A percentile compares a stretch with the other conserved stretches of the same genome.
These are phyloP conservation scores for Vaccinium darrowii DNA, from an alignment of 148 eudicot species.

Conservation along the genomic window DNA sequence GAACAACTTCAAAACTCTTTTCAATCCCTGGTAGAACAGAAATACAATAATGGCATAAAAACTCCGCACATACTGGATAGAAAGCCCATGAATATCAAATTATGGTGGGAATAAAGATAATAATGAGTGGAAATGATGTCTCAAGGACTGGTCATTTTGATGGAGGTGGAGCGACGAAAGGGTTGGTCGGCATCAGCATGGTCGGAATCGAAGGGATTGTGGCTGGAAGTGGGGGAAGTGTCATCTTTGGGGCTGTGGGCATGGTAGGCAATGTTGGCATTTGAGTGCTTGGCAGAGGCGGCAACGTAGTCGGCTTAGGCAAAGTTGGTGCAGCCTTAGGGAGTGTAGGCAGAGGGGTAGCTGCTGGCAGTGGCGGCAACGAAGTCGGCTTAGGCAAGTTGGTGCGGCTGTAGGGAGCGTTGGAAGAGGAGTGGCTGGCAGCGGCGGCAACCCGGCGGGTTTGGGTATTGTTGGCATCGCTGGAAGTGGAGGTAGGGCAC, in stretches of 20 bases:
- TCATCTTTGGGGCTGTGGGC: neutral
- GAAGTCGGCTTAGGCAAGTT: neutral
- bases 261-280: neutral
- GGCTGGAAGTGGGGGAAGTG: conserved; percentile 21
- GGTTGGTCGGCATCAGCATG: conserved; percentile 9
- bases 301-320: conserved; percentile 8
- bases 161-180: conserved; percentile 25
- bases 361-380: conserved; percentile 16
- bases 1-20: too few species aligned
- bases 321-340: neutral
- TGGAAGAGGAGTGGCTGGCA: neutral
- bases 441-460: neutral
- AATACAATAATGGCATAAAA: neutral
- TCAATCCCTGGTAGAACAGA: neutral
- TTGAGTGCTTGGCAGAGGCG: conserved; percentile 9
- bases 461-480: conserved; percentile 10
- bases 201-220: conserved; percentile 8
- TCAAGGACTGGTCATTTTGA: neutral
- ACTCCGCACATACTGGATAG: too few species aligned
- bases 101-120: neutral
- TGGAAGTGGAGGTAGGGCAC: neutral
- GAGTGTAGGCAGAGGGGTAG: neutral
- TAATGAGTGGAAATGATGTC: neutral
- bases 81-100: neutral
- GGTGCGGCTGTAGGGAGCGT: conserved; percentile 1